Percentiles rank a stretch among this genome's conserved stretches.
Evolutionary conservation across 371 early-diverging fungal genomes (phyloP).

Genomic region (Rhizopus sp.): DNA sequence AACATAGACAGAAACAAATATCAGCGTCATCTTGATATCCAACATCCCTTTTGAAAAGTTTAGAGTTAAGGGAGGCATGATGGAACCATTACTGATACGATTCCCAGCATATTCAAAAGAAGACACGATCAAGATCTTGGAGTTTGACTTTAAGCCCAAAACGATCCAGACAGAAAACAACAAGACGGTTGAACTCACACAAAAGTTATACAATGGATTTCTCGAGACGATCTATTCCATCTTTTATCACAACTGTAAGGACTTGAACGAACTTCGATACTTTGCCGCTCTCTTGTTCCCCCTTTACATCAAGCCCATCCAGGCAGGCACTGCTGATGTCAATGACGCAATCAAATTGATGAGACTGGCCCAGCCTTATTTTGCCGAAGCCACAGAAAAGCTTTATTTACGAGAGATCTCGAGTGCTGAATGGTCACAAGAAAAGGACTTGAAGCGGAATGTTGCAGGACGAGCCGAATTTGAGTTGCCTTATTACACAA

Average conservation of each 20-base stretch:
- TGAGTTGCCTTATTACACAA: conserved; percentile 78
- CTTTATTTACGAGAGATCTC: conserved; percentile 86
- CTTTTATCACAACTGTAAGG: conserved; percentile 77
- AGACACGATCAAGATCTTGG: conserved; percentile 72
- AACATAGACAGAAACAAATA: conserved; percentile 55
- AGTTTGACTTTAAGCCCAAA: conserved; percentile 60
- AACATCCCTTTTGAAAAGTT: conserved; percentile 82
- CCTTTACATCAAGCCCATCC: conserved; percentile 78
- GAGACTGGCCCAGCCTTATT: conserved; percentile 71
- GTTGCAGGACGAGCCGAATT: conserved; percentile 39
- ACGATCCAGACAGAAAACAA: conserved; percentile 16
- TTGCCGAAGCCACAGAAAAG: conserved; percentile 79
- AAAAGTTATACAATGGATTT: conserved; percentile 70
- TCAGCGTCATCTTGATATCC: conserved; percentile 74
- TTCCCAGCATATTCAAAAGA: conserved; percentile 76
- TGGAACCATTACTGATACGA: conserved; percentile 65
- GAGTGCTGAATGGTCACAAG: conserved; percentile 75
- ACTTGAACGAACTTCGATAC: conserved; percentile 85
- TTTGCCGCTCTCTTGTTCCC: conserved; percentile 78
- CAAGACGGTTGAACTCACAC: conserved; percentile 34
- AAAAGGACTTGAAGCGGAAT: conserved; percentile 20
- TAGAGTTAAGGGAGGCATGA: conserved; percentile 62
- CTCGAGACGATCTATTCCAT: conserved; percentile 73
- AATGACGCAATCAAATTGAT: conserved; percentile 72
- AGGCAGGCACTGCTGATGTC: conserved; percentile 64